Conservation (phyloP, 306 rosid genomes). For the Fragaria vesca region DNA sequence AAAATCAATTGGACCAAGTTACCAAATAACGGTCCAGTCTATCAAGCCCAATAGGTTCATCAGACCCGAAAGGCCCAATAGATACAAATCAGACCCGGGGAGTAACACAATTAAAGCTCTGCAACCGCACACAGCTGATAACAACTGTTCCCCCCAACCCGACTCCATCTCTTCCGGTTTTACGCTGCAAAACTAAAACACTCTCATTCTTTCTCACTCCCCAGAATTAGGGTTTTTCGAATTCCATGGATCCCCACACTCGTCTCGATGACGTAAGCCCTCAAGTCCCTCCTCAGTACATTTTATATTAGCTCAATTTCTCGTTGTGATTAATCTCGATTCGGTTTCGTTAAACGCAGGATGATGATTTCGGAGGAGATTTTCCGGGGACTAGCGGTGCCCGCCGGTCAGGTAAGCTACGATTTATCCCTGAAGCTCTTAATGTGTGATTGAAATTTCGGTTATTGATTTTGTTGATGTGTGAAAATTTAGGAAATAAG, state of each 20-base stretch:
- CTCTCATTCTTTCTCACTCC: too few relatives aligned
- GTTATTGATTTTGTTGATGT: neutral
- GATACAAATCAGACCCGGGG: neutral
- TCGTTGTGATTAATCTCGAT: neutral
- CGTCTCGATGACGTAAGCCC: conserved; percentile 44
- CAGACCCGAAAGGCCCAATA: neutral
- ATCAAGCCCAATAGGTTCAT: neutral
- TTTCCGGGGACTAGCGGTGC: conserved; percentile 40
- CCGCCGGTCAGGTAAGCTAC: conserved; percentile 52
- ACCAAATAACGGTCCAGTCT: neutral
- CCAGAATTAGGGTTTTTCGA: conserved; percentile 20
- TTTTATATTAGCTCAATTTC: neutral
- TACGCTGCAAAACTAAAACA: neutral
- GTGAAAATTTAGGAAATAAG: conserved; percentile 47
- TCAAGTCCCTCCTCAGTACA: neutral
- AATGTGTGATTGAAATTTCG: neutral
- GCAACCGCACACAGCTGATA: neutral
- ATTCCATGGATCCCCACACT: conserved; percentile 39
- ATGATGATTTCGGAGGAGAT: conserved; percentile 82
- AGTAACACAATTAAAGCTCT: too few relatives aligned
- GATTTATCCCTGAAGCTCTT: conserved; percentile 8
- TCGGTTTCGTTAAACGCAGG: conserved; percentile 40
- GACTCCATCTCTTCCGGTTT: conserved; percentile 1
- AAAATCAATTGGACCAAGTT: neutral
- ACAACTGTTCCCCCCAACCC: neutral